phyloP scores from a whole-genome alignment of 495 filamentous ascomycete genomes.

The Trichoderma erinaceum region DNA sequence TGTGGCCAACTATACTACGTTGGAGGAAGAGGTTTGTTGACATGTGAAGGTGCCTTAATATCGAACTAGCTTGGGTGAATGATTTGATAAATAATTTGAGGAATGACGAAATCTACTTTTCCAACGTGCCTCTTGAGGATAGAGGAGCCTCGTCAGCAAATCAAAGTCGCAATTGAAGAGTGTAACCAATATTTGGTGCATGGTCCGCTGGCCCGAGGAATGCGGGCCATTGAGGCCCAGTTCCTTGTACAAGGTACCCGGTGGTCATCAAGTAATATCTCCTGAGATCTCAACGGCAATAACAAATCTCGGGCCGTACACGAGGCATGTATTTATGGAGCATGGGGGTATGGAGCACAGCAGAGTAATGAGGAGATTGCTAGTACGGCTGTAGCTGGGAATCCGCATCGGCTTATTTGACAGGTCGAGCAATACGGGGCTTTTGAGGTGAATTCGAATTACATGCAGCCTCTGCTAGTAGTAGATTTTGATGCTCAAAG shows the following conservation, averaged over 20 bases:
- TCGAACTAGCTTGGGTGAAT: neutral
- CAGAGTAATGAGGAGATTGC: neutral
- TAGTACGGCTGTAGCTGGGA: neutral
- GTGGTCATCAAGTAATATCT: neutral
- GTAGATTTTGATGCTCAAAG: neutral
- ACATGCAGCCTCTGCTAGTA: too few relatives aligned
- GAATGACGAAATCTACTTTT: neutral
- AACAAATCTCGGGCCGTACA: neutral
- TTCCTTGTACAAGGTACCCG: neutral
- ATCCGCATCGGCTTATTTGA: neutral
- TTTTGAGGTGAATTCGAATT: too few relatives aligned
- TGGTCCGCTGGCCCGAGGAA: constrained; percentile 2
- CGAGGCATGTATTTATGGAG: neutral
- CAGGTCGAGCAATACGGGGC: too few relatives aligned
- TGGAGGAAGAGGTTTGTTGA: neutral
- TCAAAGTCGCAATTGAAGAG: neutral
- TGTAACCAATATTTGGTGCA: neutral
- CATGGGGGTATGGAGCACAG: neutral
- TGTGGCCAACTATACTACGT: neutral
- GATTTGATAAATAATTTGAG: neutral
- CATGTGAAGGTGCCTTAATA: neutral
- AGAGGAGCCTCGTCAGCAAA: too few relatives aligned
- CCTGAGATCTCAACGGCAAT: neutral
- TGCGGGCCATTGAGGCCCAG: neutral
- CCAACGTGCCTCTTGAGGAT: too few relatives aligned